Percentiles rank a stretch among this genome's conserved stretches.
These are phyloP conservation scores for Anisodus acutangulus DNA, from an alignment of 257 asterid genomes.

Conservation along the genomic window DNA sequence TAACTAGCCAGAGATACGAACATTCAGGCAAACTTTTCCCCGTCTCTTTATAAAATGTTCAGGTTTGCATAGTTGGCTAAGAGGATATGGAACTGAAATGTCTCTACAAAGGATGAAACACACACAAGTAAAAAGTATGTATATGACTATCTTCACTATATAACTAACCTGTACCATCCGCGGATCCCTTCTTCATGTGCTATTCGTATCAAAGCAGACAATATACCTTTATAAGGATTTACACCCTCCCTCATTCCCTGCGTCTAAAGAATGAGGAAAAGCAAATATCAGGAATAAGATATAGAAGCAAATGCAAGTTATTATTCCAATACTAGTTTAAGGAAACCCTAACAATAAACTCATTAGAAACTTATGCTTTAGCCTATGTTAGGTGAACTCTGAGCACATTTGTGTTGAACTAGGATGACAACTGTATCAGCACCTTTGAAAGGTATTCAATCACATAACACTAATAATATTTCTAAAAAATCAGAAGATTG, in stretches of 20 bases:
- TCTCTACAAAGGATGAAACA: not conserved
- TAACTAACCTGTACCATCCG: conserved; percentile 95
- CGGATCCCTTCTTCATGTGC: conserved; percentile 89
- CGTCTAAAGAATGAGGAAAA: conserved; percentile 55
- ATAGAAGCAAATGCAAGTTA: conserved; percentile 19
- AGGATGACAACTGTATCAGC: not conserved
- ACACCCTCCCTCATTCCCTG: conserved; percentile 95
- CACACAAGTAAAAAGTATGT: not conserved
- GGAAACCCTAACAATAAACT: not conserved
- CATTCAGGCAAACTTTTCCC: too few species aligned
- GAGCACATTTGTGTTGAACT: not conserved
- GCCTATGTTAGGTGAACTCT: not conserved
- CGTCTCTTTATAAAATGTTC: not conserved
- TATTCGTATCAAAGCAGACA: conserved; percentile 87
- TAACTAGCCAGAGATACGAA: not conserved
- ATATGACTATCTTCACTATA: conserved; percentile 16
- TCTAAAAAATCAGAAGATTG: too few species aligned
- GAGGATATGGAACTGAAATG: conserved; percentile 10
- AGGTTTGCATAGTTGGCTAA: not conserved
- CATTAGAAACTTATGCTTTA: conserved; percentile 1
- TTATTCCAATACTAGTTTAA: conserved; percentile 1
- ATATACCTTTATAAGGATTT: conserved; percentile 77
- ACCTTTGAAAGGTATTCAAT: not conserved
- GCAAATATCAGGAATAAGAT: conserved; percentile 17
- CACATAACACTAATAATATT: too few species aligned